Evolutionary conservation across 2,329 filamentous ascomycete species (phyloP), one percentile per base, ranked within the genome.

Genomic region (Plenodomus tracheiphilus): DNA sequence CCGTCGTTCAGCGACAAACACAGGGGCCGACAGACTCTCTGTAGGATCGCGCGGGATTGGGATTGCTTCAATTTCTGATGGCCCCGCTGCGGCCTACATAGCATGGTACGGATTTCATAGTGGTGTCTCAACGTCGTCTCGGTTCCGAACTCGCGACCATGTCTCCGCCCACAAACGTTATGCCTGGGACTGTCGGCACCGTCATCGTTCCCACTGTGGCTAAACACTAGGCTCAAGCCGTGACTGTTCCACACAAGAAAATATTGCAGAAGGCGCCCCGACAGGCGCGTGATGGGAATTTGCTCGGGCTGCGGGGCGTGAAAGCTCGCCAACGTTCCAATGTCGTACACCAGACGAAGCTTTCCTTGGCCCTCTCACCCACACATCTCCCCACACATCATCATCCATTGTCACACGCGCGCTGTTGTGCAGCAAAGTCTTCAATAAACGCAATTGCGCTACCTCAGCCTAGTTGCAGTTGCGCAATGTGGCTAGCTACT

Each of bases 71-170:
- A 32, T 47, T 37, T 39, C 48, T 46, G n/a, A 44, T 47, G 46
- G 52, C 58, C 54, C 53, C 55, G 49, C 56, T 51, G 43, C 47
- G 44, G 55, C 54, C 8, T 15, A 15, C 28, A 56, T 49, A 40
- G 42, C 25, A 17, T 42, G 39, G 39, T 37, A 32, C 52, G 49
- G 52, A 49, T 41, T 32, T 21, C 49, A 38, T 43, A 39, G 51
- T 28, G 18, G 21, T 22, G 50, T 52, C 56, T 59, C 56, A 56
- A 54, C 49, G 49, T 21, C 36, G 53, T 54, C 47, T 56, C 52
- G 55, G 46, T 56, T 49, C 53, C 47, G 39, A 51, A 43, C 11
- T 44, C 37, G 34, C 21, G 4, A 43, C 47, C 36, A 38, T 36
- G 32, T 43, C 16, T 32, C 36, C 39, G 28, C 40, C 45, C 28